A percentile compares a stretch with the other conserved stretches of the same genome.
phyloP scores from a whole-genome alignment of 345 rosid genomes.

The Limnanthes douglasii region DNA sequence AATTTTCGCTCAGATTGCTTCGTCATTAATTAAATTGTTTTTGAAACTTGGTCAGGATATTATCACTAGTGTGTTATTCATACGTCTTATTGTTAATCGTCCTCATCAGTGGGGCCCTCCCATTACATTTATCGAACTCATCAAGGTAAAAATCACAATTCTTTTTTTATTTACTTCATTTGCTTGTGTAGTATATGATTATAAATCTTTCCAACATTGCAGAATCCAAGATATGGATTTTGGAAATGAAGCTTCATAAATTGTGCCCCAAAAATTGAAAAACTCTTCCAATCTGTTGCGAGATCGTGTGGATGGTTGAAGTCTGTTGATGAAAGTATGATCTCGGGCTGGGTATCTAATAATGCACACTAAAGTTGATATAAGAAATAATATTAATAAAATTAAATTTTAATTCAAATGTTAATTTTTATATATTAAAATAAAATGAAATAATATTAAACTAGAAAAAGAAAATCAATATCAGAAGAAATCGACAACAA shows the following conservation, averaged over 20 bases:
- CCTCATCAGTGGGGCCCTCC: slow-evolving; percentile 99
- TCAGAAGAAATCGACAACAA: too few relatives aligned
- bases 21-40: background rate
- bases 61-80: slow-evolving; percentile 85
- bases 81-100: slow-evolving; percentile 80
- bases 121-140: slow-evolving; percentile 94
- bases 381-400: too few relatives aligned
- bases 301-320: slow-evolving; percentile 65
- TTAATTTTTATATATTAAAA: too few relatives aligned
- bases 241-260: slow-evolving; percentile 69
- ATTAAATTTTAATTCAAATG: too few relatives aligned
- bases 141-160: slow-evolving; percentile 64
- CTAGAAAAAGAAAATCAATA: too few relatives aligned
- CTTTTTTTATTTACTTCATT: background rate
- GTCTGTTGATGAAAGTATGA: slow-evolving; percentile 69
- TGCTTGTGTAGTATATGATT: background rate
- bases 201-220: too few relatives aligned
- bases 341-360: slow-evolving; percentile 54
- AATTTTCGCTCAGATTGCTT: too few relatives aligned
- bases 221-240: slow-evolving; percentile 80
- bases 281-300: slow-evolving; percentile 72
- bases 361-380: slow-evolving; percentile 34
- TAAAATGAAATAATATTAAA: too few relatives aligned
- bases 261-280: slow-evolving; percentile 89
- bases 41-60: slow-evolving; percentile 97